Base-by-base conservation (phyloP, 306 rosid genomes). In the Acacia acuminata region DNA sequence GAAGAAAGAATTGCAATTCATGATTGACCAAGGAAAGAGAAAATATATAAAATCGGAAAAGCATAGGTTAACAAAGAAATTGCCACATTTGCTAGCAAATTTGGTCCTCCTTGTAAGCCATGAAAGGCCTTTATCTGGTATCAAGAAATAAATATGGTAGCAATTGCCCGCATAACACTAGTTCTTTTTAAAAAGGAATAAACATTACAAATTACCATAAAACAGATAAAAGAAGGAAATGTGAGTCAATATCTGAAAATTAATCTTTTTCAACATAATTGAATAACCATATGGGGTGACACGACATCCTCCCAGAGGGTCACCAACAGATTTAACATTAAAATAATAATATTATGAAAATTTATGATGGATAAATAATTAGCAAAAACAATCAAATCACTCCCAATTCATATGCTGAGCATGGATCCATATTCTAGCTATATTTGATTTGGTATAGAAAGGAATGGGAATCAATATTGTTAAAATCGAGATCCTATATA, bases 221-320 rank as follows among this genome's bases (percentile, higher is more conserved):
- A n/a, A 77, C 66, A 61, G 10, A 60, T 22, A 42, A 43, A 72
- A 64, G 71, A 27, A 75, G 68, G 44, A 72, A 73, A 76, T 4
- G 75, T 76, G 77, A 69, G 66, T 68, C 42, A 64, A 71, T 75
- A n/a, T 66, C 71, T 81, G 65, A 79, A 43, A 72, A 63, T 73
- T 75, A 69, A 88, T 97, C 99, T 94, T 89, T 75, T 91, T 85
- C 86, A 96, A 77, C 97, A 96, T 78, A 76, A 90, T 86, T 45
- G 99, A 90, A 79, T 92, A 96, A 77, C 99, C 99, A 75, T 81
- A 84, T 47, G 99, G 96, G 3, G 99, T 89, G 83, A 96, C 87
- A 74, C 96, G 10, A 75, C 99, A 94, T 77, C 97, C 99, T 63
- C 99, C 99, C 16, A 96, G 77, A 76, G 99, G 99, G 88, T 96